phyloP scores from a whole-genome alignment of 306 rosid genomes.

The Acacia crassicarpa region DNA sequence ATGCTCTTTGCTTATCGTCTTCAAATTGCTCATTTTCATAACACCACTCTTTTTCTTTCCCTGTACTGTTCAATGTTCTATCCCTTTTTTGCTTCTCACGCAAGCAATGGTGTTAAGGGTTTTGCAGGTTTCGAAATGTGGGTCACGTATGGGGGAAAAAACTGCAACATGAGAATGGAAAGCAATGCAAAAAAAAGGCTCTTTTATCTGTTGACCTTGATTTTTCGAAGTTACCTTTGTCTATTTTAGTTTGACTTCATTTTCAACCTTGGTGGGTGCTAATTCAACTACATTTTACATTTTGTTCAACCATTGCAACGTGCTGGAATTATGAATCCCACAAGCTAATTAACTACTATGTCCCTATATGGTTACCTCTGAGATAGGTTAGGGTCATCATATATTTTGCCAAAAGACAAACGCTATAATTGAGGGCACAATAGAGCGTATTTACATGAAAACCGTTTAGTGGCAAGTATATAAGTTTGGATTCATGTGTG shows the following conservation, averaged over 20 bases:
- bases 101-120: neutral
- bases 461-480: neutral
- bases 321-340: neutral
- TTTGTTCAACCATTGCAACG: neutral
- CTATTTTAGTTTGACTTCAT: no score
- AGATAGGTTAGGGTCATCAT: neutral
- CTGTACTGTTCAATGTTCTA: neutral
- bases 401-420: neutral
- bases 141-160: neutral
- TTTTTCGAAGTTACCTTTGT: no score
- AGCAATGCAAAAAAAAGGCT: neutral
- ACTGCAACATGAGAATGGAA: neutral
- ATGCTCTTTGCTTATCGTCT: neutral
- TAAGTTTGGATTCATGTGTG: slow-evolving; percentile 7
- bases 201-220: neutral
- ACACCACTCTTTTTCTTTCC: neutral
- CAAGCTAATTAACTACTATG: neutral
- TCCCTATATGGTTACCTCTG: neutral
- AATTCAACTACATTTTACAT: neutral
- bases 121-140: neutral
- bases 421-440: neutral
- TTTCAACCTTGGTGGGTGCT: neutral
- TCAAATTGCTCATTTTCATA: neutral
- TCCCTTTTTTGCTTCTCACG: neutral
- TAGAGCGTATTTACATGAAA: neutral